Evolutionary conservation across 148 eudicot genomes (phyloP), one percentile per base, ranked within the genome.

Genomic region (Mesembryanthemum crystallinum): DNA sequence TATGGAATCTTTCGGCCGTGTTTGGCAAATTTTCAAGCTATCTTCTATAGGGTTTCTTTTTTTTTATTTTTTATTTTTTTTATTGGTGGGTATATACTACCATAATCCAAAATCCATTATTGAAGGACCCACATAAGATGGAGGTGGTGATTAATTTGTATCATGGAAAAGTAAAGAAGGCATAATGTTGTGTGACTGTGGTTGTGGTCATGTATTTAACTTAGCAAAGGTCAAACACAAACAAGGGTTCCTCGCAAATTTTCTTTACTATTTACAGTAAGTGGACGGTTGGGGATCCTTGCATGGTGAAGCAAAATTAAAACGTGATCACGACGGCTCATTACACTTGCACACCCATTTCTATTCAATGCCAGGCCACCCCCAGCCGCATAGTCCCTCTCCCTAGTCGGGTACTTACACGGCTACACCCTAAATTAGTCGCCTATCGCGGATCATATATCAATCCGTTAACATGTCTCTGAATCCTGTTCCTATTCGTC

Each of bases 261-360:
- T n/a, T 0, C n/a, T 23, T n/a, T 30, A 14, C 43, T 25, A 0
- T 6, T 57, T 57, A 18, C 15, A 51, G 63, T 54, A 78, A 72
- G 66, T 71, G 76, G 80, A 76, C 80, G 73, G 83, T 35, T 76
- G 69, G 80, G 80, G 73, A 72, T 45, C 67, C 57, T 39, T 71
- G 52, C 80, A 81, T 81, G 79, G 67, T 64, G 35, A 78, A 49
- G 39, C 54, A 69, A 45, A 49, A 74, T 68, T 74, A 18, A 76
- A 72, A 72, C 43, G 25, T 80, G 83, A 80, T 71, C 72, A 80
- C 79, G 83, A 80, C 80, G 25, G 20, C 68, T 80, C 80, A 76
- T 72, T 28, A 59, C 0, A 74, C 35, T 30, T 10, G 27, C 9
- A 61, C 79, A 64, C 57, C 76, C 71, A 76, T 15, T 78, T 52